These are phyloP conservation scores for Sporothrix schenckii DNA, from an alignment of 2,329 filamentous ascomycete species.

Conservation along the genomic window DNA sequence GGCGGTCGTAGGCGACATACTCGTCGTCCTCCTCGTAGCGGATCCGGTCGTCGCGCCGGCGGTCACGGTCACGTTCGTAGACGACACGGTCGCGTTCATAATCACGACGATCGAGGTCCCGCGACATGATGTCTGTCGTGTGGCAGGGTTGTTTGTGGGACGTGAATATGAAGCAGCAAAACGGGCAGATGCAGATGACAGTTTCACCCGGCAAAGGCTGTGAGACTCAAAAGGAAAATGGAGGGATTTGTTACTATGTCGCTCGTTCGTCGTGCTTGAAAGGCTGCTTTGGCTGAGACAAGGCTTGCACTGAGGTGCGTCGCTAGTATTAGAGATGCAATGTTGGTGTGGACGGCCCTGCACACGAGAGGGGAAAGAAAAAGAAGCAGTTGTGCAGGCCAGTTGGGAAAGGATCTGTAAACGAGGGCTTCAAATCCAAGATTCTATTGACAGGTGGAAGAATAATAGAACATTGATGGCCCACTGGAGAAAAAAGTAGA, in stretches of 20 bases:
- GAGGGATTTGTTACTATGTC: background rate
- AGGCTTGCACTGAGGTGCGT: background rate
- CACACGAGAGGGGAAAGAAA: slow-evolving; percentile 4
- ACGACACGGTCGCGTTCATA: slow-evolving; percentile 52
- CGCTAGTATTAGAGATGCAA: background rate
- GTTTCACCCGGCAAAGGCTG: background rate
- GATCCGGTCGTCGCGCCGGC: slow-evolving; percentile 57
- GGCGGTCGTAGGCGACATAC: slow-evolving; percentile 43
- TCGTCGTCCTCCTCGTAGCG: slow-evolving; percentile 57
- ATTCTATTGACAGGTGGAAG: background rate
- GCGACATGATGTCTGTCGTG: slow-evolving; percentile 31
- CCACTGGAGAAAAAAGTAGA: background rate
- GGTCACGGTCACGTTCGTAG: slow-evolving; percentile 50
- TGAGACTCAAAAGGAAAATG: background rate
- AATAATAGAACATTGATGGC: background rate
- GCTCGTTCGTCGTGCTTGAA: background rate
- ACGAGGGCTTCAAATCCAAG: background rate
- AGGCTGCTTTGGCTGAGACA: background rate
- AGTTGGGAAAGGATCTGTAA: background rate
- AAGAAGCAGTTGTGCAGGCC: background rate
- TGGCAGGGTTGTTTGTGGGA: background rate
- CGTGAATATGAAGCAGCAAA: background rate
- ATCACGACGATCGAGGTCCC: slow-evolving; percentile 43
- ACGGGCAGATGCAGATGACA: background rate
- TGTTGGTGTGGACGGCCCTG: background rate